phyloP scores from a whole-genome alignment of 2,329 filamentous ascomycete genomes.

The Coniella vitis region DNA sequence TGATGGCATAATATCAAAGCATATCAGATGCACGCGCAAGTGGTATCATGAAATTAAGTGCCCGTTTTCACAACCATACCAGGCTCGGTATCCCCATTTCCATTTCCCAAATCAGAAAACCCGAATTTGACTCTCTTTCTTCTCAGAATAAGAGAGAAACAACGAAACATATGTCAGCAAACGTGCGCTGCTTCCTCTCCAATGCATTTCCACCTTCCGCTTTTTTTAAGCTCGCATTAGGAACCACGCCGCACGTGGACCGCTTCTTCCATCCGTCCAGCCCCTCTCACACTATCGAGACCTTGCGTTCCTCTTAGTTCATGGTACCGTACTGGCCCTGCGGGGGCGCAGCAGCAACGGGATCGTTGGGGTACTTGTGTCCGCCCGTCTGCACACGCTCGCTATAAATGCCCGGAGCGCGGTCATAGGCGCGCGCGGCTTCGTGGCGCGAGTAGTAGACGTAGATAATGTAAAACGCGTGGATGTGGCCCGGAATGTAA shows the following conservation, averaged over 20 bases:
- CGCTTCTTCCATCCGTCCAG: too few relatives aligned
- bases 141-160: too few relatives aligned
- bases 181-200: too few relatives aligned
- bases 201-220: too few relatives aligned
- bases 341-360: conserved; percentile 13
- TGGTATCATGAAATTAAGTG: background rate
- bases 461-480: conserved; percentile 78
- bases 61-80: too few relatives aligned
- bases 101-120: too few relatives aligned
- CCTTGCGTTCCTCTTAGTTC: background rate
- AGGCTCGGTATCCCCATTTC: too few relatives aligned
- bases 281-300: background rate
- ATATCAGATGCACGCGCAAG: too few relatives aligned
- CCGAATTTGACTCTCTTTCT: too few relatives aligned
- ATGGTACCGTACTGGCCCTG: conserved; percentile 13
- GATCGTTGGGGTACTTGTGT: conserved; percentile 49
- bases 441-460: conserved; percentile 73
- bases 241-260: too few relatives aligned
- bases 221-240: too few relatives aligned
- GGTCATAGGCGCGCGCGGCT: conserved; percentile 44
- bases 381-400: conserved; percentile 68
- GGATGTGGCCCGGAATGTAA: conserved; percentile 72
- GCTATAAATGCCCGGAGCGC: conserved; percentile 65
- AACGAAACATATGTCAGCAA: too few relatives aligned
- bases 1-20: background rate